These are phyloP conservation scores for Ilyonectria mors-panacis DNA, from an alignment of 2,329 filamentous ascomycete genomes.

Conservation along the genomic window DNA sequence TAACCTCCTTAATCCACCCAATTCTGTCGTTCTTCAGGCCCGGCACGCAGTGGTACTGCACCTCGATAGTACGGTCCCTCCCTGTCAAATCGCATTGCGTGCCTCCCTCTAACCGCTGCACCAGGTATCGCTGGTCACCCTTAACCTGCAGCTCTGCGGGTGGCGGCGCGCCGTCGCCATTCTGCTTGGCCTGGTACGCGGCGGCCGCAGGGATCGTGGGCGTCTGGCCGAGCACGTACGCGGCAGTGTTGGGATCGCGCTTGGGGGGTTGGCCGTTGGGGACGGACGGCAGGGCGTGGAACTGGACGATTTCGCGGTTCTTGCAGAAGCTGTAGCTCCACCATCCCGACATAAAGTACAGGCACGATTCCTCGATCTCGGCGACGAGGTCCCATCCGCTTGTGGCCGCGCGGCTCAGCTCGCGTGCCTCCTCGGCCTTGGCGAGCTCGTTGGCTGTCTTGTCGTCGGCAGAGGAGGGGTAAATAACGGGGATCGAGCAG, in stretches of 20 bases:
- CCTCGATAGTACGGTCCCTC: slow-evolving; percentile 84
- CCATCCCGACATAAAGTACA: slow-evolving; percentile 89
- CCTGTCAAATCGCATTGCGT: slow-evolving; percentile 90
- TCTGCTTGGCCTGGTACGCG: slow-evolving; percentile 42
- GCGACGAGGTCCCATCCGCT: slow-evolving; percentile 86
- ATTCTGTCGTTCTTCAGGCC: slow-evolving; percentile 82
- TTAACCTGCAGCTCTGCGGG: slow-evolving; percentile 82
- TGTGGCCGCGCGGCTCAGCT: slow-evolving; percentile 82
- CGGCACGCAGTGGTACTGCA: slow-evolving; percentile 85
- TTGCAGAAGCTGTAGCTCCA: slow-evolving; percentile 98
- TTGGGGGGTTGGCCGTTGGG: slow-evolving; percentile 80
- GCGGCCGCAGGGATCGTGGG: slow-evolving; percentile 53
- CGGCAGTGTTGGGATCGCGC: slow-evolving; percentile 81
- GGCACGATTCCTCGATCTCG: slow-evolving; percentile 84
- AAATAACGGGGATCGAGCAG: slow-evolving; percentile 85
- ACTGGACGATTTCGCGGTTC: slow-evolving; percentile 88
- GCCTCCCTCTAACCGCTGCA: slow-evolving; percentile 84
- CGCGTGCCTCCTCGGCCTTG: slow-evolving; percentile 83
- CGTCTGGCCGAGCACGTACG: slow-evolving; percentile 81
- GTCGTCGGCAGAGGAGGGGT: slow-evolving; percentile 69
- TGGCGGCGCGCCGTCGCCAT: slow-evolving; percentile 49
- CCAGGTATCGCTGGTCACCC: slow-evolving; percentile 87
- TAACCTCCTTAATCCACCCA: slow-evolving; percentile 92
- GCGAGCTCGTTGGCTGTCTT: slow-evolving; percentile 77
- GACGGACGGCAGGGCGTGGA: slow-evolving; percentile 82